phyloP scores from a whole-genome alignment of 805 yeast genomes.

The Lachancea quebecensis region DNA sequence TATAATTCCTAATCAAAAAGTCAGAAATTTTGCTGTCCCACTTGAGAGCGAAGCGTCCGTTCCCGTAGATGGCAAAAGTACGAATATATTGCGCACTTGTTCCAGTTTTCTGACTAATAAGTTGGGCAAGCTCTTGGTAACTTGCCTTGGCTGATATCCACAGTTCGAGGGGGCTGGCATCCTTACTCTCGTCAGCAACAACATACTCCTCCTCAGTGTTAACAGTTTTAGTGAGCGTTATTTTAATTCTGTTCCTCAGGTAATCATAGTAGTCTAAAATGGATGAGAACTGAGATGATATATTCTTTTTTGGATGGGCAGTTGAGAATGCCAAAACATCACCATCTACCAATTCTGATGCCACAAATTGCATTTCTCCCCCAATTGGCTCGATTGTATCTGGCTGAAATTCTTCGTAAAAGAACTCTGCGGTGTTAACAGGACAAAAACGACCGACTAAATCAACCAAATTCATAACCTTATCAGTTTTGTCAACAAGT shows the following conservation, averaged over 20 bases:
- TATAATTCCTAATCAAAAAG: constrained; percentile 33
- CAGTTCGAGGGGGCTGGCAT: constrained; percentile 39
- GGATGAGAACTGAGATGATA: constrained; percentile 25
- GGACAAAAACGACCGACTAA: constrained; percentile 19
- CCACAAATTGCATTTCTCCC: constrained; percentile 39
- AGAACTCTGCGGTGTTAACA: constrained; percentile 32
- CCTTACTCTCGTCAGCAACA: constrained; percentile 10
- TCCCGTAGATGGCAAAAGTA: constrained; percentile 55
- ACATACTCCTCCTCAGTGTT: constrained; percentile 26
- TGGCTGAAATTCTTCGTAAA: constrained; percentile 59
- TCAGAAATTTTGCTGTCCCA: constrained; percentile 29
- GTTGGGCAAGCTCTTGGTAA: constrained; percentile 54
- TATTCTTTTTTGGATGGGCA: constrained; percentile 11
- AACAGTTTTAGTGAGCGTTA: constrained; percentile 35
- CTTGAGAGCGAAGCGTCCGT: constrained; percentile 46
- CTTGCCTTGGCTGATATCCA: constrained; percentile 62
- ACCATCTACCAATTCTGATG: constrained; percentile 57
- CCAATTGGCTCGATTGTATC: constrained; percentile 42
- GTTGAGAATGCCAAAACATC: constrained; percentile 46
- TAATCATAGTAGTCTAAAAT: constrained; percentile 46
- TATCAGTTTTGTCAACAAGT: constrained; percentile 43
- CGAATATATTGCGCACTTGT: constrained; percentile 58
- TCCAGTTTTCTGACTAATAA: constrained; percentile 47
- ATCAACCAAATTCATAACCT: constrained; percentile 34
- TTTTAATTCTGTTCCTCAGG: constrained; percentile 53